These are phyloP conservation scores for Neoscytalidium dimidiatum DNA, from an alignment of 2,329 filamentous ascomycete species.

Conservation along the genomic window DNA sequence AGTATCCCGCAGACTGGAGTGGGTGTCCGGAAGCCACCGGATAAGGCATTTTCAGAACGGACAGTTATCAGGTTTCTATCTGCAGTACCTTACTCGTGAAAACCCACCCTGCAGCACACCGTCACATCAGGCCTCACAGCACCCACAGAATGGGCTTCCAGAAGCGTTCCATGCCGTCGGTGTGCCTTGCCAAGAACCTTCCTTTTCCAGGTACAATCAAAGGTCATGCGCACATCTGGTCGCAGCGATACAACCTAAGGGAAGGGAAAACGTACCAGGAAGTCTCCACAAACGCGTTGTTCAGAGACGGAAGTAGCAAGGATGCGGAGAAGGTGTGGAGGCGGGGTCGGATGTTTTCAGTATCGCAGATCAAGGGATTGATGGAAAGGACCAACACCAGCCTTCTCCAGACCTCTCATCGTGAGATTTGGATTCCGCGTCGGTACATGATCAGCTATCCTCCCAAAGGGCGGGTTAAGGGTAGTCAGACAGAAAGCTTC, in stretches of 20 bases:
- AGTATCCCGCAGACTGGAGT: background rate
- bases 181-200: background rate
- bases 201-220: background rate
- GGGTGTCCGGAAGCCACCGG: background rate
- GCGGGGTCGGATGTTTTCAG: background rate
- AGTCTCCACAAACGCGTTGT: background rate
- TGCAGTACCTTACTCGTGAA: background rate
- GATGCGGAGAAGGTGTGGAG: background rate
- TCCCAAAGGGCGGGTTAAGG: background rate
- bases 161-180: background rate
- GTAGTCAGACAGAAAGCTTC: background rate
- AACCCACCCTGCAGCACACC: background rate
- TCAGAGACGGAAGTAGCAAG: background rate
- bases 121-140: background rate
- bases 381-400: background rate
- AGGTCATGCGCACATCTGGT: background rate
- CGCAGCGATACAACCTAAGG: background rate
- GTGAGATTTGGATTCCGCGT: background rate
- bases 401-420: background rate
- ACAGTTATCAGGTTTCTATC: background rate
- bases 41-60: background rate
- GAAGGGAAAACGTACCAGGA: background rate
- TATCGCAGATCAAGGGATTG: background rate
- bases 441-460: background rate
- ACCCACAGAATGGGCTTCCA: background rate